These are phyloP conservation scores for Kingdonia uniflora DNA, from an alignment of 164 flowering plant species.

Conservation along the genomic window DNA sequence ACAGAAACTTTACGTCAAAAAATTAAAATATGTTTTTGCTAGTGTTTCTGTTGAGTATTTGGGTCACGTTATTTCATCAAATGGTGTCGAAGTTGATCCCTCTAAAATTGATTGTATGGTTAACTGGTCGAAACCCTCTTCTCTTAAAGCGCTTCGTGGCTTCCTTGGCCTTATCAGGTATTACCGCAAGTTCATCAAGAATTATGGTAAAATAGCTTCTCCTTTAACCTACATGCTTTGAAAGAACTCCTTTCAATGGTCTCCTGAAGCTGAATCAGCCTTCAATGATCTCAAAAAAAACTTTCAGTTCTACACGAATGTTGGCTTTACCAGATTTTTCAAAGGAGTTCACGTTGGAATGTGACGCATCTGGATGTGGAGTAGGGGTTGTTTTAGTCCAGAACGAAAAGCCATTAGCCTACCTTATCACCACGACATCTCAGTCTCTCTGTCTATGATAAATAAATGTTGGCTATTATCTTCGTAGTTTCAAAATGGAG, in stretches of 20 bases:
- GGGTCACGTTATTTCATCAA: background rate
- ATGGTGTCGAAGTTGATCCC: background rate
- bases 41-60: background rate
- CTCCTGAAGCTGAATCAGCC: background rate
- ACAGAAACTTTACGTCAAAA: background rate
- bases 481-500: background rate
- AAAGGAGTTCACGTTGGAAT: background rate
- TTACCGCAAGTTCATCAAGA: background rate
- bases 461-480: conserved; percentile 1
- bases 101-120: background rate
- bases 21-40: background rate
- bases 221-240: background rate
- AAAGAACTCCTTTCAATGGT: background rate
- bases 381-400: background rate
- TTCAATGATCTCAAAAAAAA: background rate
- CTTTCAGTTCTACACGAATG: background rate
- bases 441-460: background rate
- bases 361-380: background rate
- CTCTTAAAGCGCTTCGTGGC: background rate
- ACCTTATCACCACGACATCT: background rate
- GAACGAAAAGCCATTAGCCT: background rate
- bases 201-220: background rate
- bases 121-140: background rate
- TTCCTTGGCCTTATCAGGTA: conserved; percentile 9
- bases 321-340: background rate